These are phyloP conservation scores for Pseudocercospora cruenta DNA, from an alignment of 2,329 filamentous ascomycete species.

Conservation along the genomic window DNA sequence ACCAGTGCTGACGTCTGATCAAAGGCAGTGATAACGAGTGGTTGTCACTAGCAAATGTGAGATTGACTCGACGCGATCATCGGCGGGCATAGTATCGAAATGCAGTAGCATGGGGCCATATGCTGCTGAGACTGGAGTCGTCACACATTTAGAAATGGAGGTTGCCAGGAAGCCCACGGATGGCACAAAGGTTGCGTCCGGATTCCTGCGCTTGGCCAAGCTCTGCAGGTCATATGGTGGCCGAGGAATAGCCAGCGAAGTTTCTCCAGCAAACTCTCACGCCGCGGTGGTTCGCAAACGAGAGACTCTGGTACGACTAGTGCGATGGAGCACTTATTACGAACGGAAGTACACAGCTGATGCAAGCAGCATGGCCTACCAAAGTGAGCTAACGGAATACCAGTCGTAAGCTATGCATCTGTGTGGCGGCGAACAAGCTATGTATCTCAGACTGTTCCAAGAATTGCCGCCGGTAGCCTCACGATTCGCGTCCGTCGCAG, in stretches of 20 bases:
- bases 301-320: slow-evolving; percentile 1
- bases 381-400: not conserved
- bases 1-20: not conserved
- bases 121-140: not conserved
- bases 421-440: not conserved
- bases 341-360: not conserved
- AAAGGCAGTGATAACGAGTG: not conserved
- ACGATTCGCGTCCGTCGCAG: not conserved
- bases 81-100: not conserved
- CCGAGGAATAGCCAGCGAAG: not conserved
- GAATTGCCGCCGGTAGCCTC: slow-evolving; percentile 1
- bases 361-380: not conserved
- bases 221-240: not conserved
- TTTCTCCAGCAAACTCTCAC: slow-evolving; percentile 1
- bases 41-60: not conserved
- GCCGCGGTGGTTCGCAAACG: not conserved
- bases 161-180: not conserved
- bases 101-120: slow-evolving; percentile 4
- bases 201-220: not conserved
- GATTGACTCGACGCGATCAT: slow-evolving; percentile 9
- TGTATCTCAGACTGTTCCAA: slow-evolving; percentile 4
- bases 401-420: not conserved
- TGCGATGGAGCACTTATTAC: not conserved
- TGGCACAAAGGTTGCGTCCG: not conserved
- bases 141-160: slow-evolving; percentile 1